Evolutionary conservation across 768 basidiomycete species (phyloP).

Genomic region (Podaxis sp.): DNA sequence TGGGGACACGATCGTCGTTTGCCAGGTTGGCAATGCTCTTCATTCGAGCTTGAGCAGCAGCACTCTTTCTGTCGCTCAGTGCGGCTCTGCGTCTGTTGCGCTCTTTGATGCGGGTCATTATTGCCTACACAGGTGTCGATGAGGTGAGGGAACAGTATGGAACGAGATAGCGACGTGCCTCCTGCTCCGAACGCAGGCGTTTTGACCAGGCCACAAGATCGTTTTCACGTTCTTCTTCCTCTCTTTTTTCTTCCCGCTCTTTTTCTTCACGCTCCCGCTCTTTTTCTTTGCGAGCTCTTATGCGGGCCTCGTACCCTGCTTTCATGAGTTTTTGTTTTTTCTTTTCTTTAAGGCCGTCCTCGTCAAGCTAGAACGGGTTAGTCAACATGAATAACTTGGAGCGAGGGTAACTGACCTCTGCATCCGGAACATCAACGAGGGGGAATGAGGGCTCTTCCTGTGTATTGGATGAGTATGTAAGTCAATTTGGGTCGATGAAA

Average conservation of each 20-base stretch:
- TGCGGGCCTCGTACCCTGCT: constrained; percentile 90
- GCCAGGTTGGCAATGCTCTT: constrained; percentile 93
- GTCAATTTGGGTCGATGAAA: neutral
- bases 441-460: constrained; percentile 88
- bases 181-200: constrained; percentile 76
- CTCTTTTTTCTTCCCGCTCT: constrained; percentile 66
- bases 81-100: constrained; percentile 78
- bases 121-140: constrained; percentile 40
- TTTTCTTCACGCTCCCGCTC: constrained; percentile 79
- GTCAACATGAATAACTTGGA: neutral
- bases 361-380: constrained; percentile 59
- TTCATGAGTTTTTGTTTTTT: constrained; percentile 90
- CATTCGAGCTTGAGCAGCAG: constrained; percentile 91
- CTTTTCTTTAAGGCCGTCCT: constrained; percentile 93
- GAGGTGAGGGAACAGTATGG: neutral
- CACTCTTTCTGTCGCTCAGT: constrained; percentile 87
- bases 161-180: constrained; percentile 42
- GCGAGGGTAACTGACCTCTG: constrained; percentile 50
- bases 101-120: constrained; percentile 86
- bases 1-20: constrained; percentile 77
- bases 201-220: constrained; percentile 76
- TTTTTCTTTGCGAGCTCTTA: constrained; percentile 82
- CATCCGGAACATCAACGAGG: constrained; percentile 88
- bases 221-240: constrained; percentile 73
- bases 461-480: constrained; percentile 6